Evolutionary conservation across 225 moss, liverwort and hornwort species (phyloP).

Genomic region (Bryoerythrophyllum caledonicum): DNA sequence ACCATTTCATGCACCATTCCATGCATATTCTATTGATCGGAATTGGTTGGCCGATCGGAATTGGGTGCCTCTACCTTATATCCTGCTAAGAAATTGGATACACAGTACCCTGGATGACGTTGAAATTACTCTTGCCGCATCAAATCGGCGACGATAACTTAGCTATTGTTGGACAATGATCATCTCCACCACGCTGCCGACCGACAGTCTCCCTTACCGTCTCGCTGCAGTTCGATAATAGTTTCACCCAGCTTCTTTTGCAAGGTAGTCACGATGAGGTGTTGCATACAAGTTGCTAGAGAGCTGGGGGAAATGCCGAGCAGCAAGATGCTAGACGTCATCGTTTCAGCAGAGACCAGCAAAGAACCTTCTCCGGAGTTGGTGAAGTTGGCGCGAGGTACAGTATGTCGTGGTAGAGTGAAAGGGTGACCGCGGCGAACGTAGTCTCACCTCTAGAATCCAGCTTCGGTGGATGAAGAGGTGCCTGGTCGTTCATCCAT

Average conservation of each 20-base stretch:
- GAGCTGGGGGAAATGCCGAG: no score
- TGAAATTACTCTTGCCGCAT: not conserved
- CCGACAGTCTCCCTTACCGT: not conserved
- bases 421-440: conserved; percentile 21
- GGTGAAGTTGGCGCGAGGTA: not conserved
- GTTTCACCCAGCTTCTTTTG: not conserved
- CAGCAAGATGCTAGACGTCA: no score
- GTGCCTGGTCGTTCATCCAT: not conserved
- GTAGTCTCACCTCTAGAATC: not conserved
- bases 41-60: no score
- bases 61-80: no score
- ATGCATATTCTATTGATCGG: no score
- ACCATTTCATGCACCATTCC: no score
- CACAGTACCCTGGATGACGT: not conserved
- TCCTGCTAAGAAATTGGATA: not conserved
- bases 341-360: not conserved
- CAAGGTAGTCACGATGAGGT: no score
- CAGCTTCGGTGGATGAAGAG: not conserved
- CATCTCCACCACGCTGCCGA: not conserved
- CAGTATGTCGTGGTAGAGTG: not conserved
- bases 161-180: not conserved
- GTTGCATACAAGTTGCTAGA: no score
- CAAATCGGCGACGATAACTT: not conserved
- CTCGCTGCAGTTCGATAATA: not conserved
- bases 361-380: not conserved